Base-by-base conservation (phyloP, 2,329 filamentous ascomycete species). In the Dothideomycetes sp. region DNA sequence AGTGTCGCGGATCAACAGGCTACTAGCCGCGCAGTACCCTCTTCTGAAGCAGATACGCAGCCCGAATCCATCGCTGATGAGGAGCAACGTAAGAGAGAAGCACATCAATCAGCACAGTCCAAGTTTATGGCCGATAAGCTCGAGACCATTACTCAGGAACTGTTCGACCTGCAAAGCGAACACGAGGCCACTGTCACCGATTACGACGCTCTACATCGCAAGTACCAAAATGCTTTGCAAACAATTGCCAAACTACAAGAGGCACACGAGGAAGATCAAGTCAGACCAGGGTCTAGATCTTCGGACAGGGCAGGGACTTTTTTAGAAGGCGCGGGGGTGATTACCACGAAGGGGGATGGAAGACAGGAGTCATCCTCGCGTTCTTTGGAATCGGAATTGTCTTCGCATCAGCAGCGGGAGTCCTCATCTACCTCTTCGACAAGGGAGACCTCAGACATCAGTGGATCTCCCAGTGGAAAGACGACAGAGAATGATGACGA, bases 321-420 rank as follows among this genome's bases (percentile, higher is more conserved):
- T 80, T 80, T 91, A 76, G 86, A 79, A 47, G 80, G 87, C 57
- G 69, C 72, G 54, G 79, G 77, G 65, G 76, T 78, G 55, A 81
- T 75, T 64, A 81, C 78, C 58, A 67, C 76, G 60, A 87, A 80
- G 66, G 74, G 79, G 68, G 71, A 68, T 71, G 67, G 68, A 62
- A 77, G 77, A 64, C 72, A 69, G 33, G 25, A 19, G 57, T 84
- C 83, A 63, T 88, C 84, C 56, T 88, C 86, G 68, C 86, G 82
- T 62, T 94, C 87, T 56, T 81, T 95, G 52, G 95, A 86, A 51
- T 91, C 86, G 66, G 91, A 96, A 67, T 75, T 94, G 60, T 94
- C 85, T 56, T 94, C 82, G 61, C n/a, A n/a, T n/a, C n/a, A n/a
- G n/a, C n/a, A n/a, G n/a, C n/a, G n/a, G n/a, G 85, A 77, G 69